Conservation (phyloP, 345 rosid species). For the Aethionema arabicum region DNA sequence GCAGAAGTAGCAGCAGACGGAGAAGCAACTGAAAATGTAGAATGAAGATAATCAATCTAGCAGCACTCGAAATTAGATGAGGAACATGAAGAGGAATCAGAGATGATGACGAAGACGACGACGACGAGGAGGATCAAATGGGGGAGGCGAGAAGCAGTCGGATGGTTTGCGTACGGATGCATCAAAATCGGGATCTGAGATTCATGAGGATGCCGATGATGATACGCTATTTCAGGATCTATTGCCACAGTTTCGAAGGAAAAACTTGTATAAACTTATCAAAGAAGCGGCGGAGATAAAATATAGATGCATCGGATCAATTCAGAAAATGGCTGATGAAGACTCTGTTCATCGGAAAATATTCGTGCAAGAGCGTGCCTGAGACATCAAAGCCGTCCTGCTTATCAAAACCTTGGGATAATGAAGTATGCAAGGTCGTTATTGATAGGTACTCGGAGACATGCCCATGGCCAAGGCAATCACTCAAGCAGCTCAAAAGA, state of each 20-base stretch:
- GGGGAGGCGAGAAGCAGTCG: constrained; percentile 22
- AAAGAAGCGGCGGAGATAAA: constrained; percentile 52
- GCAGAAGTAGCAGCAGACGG: constrained; percentile 30
- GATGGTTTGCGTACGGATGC: background rate
- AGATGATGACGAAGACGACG: constrained; percentile 35
- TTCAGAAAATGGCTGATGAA: constrained; percentile 53
- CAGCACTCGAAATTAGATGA: constrained; percentile 41
- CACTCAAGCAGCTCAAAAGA: constrained; percentile 71
- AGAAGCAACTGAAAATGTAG: constrained; percentile 27
- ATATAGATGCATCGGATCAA: constrained; percentile 42
- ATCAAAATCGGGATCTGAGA: constrained; percentile 32
- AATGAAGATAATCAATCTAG: constrained; percentile 26
- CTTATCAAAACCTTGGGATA: constrained; percentile 63
- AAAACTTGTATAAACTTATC: constrained; percentile 49
- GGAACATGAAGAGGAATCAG: constrained; percentile 39
- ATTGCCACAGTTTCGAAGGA: constrained; percentile 71
- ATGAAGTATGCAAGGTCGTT: constrained; percentile 78
- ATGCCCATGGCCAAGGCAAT: too few relatives aligned
- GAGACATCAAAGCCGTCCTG: constrained; percentile 78
- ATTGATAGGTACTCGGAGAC: constrained; percentile 68
- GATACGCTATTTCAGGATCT: constrained; percentile 67
- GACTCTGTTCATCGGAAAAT: constrained; percentile 76
- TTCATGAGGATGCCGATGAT: constrained; percentile 35
- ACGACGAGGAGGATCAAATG: background rate
- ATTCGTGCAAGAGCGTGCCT: constrained; percentile 78